phyloP scores from a whole-genome alignment of 2,329 filamentous ascomycete genomes.

The Aspergillus udagawae region DNA sequence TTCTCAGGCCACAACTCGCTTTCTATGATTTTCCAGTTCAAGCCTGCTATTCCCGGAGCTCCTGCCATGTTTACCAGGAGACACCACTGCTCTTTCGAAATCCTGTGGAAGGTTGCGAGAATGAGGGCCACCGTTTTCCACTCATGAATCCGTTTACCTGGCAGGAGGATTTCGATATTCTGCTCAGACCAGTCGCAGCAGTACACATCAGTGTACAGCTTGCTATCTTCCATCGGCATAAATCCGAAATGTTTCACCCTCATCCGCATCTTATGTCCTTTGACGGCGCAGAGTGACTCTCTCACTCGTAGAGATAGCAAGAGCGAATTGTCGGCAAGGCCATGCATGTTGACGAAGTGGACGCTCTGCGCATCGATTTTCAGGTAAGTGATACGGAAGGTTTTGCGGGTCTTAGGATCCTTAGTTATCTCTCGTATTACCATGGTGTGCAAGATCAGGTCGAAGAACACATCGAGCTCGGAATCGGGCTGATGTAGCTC shows the following conservation, averaged over 20 bases:
- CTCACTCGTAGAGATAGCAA: constrained; percentile 19
- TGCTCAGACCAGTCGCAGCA: constrained; percentile 13
- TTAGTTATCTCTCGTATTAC: constrained; percentile 19
- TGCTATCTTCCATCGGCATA: constrained; percentile 10
- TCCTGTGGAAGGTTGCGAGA: constrained; percentile 22
- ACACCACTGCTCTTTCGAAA: constrained; percentile 19
- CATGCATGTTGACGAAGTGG: constrained; percentile 25
- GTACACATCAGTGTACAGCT: constrained; percentile 19
- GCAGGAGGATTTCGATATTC: constrained; percentile 21
- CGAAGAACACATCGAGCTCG: constrained; percentile 24
- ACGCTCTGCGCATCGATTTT: constrained; percentile 16
- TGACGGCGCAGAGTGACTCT: constrained; percentile 7
- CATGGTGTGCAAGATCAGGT: constrained; percentile 17
- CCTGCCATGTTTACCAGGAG: constrained; percentile 16
- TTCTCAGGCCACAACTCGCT: constrained; percentile 4
- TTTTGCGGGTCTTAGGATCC: constrained; percentile 8
- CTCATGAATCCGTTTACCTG: constrained; percentile 16
- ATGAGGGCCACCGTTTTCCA: constrained; percentile 29
- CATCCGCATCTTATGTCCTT: constrained; percentile 15
- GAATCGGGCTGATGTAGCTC: constrained; percentile 14
- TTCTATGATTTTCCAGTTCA: constrained; percentile 21
- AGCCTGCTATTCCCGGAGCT: constrained; percentile 15
- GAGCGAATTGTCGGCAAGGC: constrained; percentile 25
- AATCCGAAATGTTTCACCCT: constrained; percentile 21
- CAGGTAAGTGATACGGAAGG: constrained; percentile 7